phyloP scores from a whole-genome alignment of 1,284 basidiomycete species.

The Malassezia psittaci region DNA sequence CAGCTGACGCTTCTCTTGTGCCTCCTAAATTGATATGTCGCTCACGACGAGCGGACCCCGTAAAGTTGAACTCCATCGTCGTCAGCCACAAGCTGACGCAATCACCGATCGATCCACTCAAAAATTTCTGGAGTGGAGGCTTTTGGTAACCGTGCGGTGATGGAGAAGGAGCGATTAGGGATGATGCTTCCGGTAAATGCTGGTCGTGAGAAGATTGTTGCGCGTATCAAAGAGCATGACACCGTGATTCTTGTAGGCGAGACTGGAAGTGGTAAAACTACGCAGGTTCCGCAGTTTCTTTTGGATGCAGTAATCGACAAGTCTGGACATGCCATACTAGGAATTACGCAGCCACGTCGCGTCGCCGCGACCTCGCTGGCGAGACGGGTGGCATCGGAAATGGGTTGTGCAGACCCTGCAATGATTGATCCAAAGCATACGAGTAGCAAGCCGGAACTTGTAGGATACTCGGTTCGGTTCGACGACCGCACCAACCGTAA shows the following conservation, averaged over 20 bases:
- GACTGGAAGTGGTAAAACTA: constrained; percentile 96
- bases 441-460: constrained; percentile 49
- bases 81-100: constrained; percentile 11
- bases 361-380: constrained; percentile 91
- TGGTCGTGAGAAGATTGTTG: constrained; percentile 25
- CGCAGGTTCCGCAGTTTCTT: constrained; percentile 55
- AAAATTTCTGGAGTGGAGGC: neutral
- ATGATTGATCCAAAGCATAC: neutral
- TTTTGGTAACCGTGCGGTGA: neutral
- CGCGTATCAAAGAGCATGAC: constrained; percentile 57
- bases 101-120: constrained; percentile 6
- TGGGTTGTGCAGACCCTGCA: constrained; percentile 52
- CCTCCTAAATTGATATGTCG: constrained; percentile 16
- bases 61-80: constrained; percentile 20
- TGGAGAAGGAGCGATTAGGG: neutral
- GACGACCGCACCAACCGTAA: constrained; percentile 62
- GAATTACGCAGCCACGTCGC: constrained; percentile 73
- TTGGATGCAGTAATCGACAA: constrained; percentile 56
- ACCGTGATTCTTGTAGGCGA: constrained; percentile 87
- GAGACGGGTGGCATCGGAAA: constrained; percentile 74
- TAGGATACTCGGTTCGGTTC: constrained; percentile 93
- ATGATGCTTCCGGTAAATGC: constrained; percentile 30
- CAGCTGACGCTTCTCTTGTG: neutral
- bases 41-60: constrained; percentile 12
- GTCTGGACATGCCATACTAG: constrained; percentile 26